Base-by-base conservation (phyloP, 352 stramenopile species). In the Elongisporangium undulatum region DNA sequence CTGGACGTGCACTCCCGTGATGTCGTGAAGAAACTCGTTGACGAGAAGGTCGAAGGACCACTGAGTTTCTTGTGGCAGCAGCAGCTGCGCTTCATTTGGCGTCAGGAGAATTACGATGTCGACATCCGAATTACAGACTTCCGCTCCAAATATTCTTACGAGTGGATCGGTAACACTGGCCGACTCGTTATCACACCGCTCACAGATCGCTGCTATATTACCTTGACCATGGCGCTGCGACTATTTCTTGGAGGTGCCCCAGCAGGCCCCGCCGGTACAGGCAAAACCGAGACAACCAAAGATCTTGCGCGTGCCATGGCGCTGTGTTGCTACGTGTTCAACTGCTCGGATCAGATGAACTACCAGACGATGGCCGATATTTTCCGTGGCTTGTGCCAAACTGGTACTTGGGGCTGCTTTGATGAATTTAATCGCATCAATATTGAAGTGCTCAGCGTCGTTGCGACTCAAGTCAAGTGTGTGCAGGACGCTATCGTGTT, bases 91-190 rank as follows among this genome's bases (percentile, higher is more conserved):
- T 94, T 95, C 56, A 96, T 92, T 48, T 96, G 89, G 84, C 81
- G 95, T n/a, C 91, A 97, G 52, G 85, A 95, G 61, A 96, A 92
- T 58, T 91, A 96, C 60, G 95, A 98, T 64, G 95, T 99, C 0
- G 95, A 98, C 61, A 98, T 98, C 39, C 92, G 92, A 16, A 99
- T 99, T 68, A 98, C 90, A 12, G 95, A 98, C 68, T 98, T 98
- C 63, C 79, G 89, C 0, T 98, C 90, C 62, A 98, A 98, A 56
- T 95, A 95, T 53, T 94, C 82, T 51, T 95, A 95, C 67, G 87
- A 95, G 58, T 94, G 82, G 83, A 92, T 94, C 50, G 87, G 87
- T 12, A 95, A 95, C 63, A 94, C 84, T 9, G 91, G 94, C 34
- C 90, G 94, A 7, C 76, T 99, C 16, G 94, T 98, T 54, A 98